phyloP scores from a whole-genome alignment of 441 rosid species.

The Pelargonium myrrhifolium region DNA sequence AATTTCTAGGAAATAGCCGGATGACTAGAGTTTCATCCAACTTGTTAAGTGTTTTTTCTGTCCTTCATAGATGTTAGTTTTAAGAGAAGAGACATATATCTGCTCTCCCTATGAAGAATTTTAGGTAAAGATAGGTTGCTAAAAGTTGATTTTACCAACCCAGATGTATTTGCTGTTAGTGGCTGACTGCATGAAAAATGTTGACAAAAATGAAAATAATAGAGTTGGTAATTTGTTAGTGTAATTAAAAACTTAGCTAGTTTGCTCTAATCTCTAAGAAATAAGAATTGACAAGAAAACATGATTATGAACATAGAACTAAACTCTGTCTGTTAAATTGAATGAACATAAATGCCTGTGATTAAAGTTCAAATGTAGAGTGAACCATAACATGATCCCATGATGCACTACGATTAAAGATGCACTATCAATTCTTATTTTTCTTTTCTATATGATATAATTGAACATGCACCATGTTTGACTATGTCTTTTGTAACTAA shows the following conservation, averaged over 20 bases:
- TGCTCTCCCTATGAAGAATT: background rate
- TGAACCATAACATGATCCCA: too few species aligned
- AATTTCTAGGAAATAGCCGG: background rate
- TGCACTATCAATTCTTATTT: too few species aligned
- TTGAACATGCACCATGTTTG: background rate
- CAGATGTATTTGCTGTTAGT: background rate
- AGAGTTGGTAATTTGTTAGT: background rate
- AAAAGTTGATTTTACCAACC: background rate
- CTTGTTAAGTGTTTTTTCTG: background rate
- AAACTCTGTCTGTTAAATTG: background rate
- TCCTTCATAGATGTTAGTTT: background rate
- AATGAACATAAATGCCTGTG: background rate
- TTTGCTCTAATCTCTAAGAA: background rate
- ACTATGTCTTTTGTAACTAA: background rate
- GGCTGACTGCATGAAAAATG: background rate
- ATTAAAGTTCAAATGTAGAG: background rate
- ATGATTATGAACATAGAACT: background rate
- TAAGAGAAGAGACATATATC: background rate
- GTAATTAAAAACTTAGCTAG: background rate
- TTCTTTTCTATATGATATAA: background rate
- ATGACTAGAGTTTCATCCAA: constrained; percentile 5
- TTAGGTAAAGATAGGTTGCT: background rate
- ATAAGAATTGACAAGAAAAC: background rate
- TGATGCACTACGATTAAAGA: too few species aligned
- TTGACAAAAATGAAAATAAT: background rate